A percentile compares a stretch with the other conserved stretches of the same genome.
These are phyloP conservation scores for Fusarium liriodendri DNA, from an alignment of 2,329 filamentous ascomycete genomes.

Conservation along the genomic window DNA sequence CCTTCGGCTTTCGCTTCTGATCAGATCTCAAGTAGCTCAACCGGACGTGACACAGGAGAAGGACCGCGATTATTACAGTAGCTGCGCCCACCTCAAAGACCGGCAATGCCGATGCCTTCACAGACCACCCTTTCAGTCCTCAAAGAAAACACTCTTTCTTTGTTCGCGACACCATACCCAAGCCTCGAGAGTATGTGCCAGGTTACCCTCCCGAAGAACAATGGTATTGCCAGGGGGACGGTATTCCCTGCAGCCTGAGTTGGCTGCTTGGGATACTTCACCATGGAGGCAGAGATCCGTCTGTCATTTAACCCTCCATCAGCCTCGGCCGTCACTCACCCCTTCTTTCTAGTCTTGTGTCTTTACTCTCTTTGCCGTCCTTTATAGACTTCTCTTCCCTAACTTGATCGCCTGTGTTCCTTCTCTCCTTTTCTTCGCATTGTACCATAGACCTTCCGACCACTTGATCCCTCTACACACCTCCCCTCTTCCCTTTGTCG, in stretches of 20 bases:
- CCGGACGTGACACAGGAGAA: neutral
- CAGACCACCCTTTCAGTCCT: conserved; percentile 21
- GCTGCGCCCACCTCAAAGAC: neutral
- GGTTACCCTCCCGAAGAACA: conserved; percentile 15
- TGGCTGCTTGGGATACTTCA: conserved; percentile 1
- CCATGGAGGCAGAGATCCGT: neutral
- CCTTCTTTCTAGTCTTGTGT: neutral
- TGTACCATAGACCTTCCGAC: conserved; percentile 3
- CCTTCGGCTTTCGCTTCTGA: neutral
- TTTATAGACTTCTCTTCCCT: neutral
- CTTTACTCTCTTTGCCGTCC: conserved; percentile 13
- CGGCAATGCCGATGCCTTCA: conserved; percentile 15
- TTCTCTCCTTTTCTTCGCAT: conserved; percentile 1
- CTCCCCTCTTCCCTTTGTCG: neutral
- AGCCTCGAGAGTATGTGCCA: conserved; percentile 2
- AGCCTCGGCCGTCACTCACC: neutral
- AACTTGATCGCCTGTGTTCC: neutral
- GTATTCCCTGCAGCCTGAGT: neutral
- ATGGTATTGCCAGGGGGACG: conserved; percentile 18
- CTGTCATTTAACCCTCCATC: conserved; percentile 25
- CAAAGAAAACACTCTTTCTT: conserved; percentile 24
- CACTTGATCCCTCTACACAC: neutral
- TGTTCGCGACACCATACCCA: conserved; percentile 16
- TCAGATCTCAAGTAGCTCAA: neutral
- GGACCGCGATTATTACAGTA: too few species aligned